Percentiles rank a stretch among this genome's conserved stretches.
Conservation (phyloP, 2,329 filamentous ascomycete species). For the Aureobasidium lini region DNA sequence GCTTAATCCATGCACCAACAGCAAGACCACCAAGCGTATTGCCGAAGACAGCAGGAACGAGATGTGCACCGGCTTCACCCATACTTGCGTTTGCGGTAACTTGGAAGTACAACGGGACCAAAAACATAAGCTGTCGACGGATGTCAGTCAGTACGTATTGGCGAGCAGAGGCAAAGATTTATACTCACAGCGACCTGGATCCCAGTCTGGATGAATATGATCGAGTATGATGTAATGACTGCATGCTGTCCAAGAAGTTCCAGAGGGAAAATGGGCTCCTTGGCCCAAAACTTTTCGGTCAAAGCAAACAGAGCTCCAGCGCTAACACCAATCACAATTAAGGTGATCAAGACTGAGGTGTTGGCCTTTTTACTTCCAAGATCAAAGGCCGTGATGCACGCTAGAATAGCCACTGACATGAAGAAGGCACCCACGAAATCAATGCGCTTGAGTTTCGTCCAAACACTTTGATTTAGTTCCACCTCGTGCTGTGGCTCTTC, state of each 20-base stretch:
- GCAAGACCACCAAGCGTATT: conserved; percentile 59
- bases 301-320: conserved; percentile 24
- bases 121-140: conserved; percentile 48
- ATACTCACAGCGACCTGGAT: conserved; percentile 43
- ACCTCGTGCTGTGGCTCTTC: conserved; percentile 17
- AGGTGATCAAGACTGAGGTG: conserved; percentile 25
- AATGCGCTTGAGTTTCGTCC: conserved; percentile 43
- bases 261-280: conserved; percentile 54
- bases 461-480: conserved; percentile 18
- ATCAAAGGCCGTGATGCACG: conserved; percentile 41
- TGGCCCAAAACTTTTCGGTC: conserved; percentile 37
- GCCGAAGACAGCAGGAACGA: conserved; percentile 60
- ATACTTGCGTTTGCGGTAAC: conserved; percentile 52
- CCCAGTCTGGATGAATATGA: conserved; percentile 46
- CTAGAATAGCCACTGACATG: conserved; percentile 37
- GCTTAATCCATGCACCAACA: conserved; percentile 50
- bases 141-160: background rate
- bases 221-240: conserved; percentile 46
- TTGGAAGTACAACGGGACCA: conserved; percentile 63
- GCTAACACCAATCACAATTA: conserved; percentile 23
- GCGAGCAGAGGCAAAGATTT: background rate
- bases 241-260: conserved; percentile 45
- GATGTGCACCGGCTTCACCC: conserved; percentile 51
- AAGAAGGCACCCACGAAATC: conserved; percentile 52
- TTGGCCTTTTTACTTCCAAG: conserved; percentile 40